Percentiles rank a stretch among this genome's conserved stretches.
phyloP scores from a whole-genome alignment of 495 filamentous ascomycete species.

The Penicillium simplicissimum region DNA sequence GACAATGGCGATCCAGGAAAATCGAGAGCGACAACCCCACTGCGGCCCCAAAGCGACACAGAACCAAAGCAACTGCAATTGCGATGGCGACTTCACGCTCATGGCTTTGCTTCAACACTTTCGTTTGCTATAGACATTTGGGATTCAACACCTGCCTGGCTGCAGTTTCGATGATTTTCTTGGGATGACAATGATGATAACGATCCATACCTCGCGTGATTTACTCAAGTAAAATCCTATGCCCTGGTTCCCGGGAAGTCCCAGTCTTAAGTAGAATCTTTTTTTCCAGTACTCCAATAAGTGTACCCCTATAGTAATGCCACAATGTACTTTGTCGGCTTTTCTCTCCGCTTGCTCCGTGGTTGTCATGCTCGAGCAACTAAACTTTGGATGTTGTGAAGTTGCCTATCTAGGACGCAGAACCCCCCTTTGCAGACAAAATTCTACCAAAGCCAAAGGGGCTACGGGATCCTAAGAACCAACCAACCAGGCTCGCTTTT shows the following conservation, averaged over 20 bases:
- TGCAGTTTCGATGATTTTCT: neutral
- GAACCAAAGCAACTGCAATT: neutral
- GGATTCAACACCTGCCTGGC: neutral
- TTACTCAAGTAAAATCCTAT: neutral
- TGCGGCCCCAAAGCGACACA: constrained; percentile 2
- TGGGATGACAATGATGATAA: neutral
- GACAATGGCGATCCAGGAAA: too few species aligned
- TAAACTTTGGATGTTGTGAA: neutral
- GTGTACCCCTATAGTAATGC: neutral
- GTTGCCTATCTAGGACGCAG: neutral
- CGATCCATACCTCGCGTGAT: neutral
- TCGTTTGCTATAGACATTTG: neutral
- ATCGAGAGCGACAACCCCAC: neutral
- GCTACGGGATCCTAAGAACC: neutral
- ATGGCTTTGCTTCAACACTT: neutral
- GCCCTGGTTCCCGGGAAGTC: neutral
- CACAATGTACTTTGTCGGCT: neutral
- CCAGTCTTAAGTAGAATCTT: neutral
- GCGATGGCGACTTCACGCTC: neutral
- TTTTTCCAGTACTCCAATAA: neutral
- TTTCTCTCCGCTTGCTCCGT: neutral
- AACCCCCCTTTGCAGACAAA: neutral
- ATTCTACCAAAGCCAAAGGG: neutral
- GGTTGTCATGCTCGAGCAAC: neutral
- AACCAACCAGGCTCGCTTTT: neutral